A percentile compares a stretch with the other conserved stretches of the same genome.
Evolutionary conservation across 768 basidiomycete genomes (phyloP).

Genomic region (Dentipellis sp.): DNA sequence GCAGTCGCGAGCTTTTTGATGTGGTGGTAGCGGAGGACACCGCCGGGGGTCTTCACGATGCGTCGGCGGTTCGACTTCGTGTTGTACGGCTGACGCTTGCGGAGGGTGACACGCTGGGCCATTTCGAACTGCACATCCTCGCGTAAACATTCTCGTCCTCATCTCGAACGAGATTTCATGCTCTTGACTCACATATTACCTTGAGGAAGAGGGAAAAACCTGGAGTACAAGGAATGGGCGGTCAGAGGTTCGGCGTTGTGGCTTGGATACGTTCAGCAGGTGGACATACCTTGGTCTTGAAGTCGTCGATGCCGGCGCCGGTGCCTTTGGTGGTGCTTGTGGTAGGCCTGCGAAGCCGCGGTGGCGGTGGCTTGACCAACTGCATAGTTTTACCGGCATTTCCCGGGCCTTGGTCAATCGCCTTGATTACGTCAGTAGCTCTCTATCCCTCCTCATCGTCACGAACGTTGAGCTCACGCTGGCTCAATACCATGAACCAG

Average conservation of each 20-base stretch:
- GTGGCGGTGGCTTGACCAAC: background rate
- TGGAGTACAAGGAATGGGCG: no score
- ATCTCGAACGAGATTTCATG: no score
- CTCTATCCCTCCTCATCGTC: background rate
- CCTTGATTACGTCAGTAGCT: background rate
- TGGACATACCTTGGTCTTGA: background rate
- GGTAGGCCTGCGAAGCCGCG: background rate
- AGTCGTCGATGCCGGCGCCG: background rate
- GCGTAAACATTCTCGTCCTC: no score
- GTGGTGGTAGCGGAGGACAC: slow-evolving; percentile 96
- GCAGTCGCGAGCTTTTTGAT: slow-evolving; percentile 87
- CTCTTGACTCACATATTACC: no score
- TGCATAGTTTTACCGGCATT: background rate
- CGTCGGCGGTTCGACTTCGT: slow-evolving; percentile 93
- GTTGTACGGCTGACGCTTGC: slow-evolving; percentile 98
- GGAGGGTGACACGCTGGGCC: slow-evolving; percentile 99
- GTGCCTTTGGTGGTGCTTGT: background rate
- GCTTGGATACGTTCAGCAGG: background rate
- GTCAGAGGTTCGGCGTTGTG: background rate
- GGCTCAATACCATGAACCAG: no score
- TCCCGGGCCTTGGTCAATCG: background rate
- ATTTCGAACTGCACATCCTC: slow-evolving; percentile 31
- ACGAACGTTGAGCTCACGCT: no score
- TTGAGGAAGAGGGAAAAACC: no score
- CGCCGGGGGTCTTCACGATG: slow-evolving; percentile 97